Evolutionary conservation across 225 moss, liverwort and hornwort species (phyloP), one percentile per base, ranked within the genome.

Genomic region (Pseudoscleropodium purum): DNA sequence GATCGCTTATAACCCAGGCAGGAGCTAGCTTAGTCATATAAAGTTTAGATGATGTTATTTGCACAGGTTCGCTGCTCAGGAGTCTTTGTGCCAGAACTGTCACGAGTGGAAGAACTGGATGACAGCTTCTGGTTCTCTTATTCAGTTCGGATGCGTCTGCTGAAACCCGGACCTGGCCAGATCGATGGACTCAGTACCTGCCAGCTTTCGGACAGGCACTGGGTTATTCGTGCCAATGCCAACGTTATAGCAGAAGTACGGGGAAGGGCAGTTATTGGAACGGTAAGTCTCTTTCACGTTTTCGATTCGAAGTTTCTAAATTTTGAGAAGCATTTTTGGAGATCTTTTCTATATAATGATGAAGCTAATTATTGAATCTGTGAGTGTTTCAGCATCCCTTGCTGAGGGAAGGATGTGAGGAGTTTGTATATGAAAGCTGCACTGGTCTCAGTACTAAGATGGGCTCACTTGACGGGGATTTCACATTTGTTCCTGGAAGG

Each of bases 401-500:
- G 74, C 90, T 98, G 78, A 82, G 15, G 89, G 87, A 86, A 87
- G 95, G 95, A 79, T 92, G 90, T 36, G 95, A 95, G 41, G 94
- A 93, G 87, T 97, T 95, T 73, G 94, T 95, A 9, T 98, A 98
- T 83, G 95, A 98, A 90, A 98, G 98, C 93, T 93, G 96, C 89
- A 92, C 90, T 69, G 89, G 90, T 49, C 93, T 94, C 43, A 91
- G 92, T 83, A 88, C 92, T 80, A 96, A 92, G 92, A 91, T 87
- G 25, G 98, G 98, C 75, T 93, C 93, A 72, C 95, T 98, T 79
- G 93, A 95, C 90, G 98, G 98, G 61, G 97, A 98, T 89, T 97
- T 97, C 85, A 96, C 95, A 43, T 98, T 98, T 88, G 87, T 94
- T 68, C 97, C 98, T 82, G 98, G 97, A 91, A 94, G 95, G 97